Evolutionary conservation across 306 rosid genomes (phyloP).

Genomic region (Rosa rugosa): DNA sequence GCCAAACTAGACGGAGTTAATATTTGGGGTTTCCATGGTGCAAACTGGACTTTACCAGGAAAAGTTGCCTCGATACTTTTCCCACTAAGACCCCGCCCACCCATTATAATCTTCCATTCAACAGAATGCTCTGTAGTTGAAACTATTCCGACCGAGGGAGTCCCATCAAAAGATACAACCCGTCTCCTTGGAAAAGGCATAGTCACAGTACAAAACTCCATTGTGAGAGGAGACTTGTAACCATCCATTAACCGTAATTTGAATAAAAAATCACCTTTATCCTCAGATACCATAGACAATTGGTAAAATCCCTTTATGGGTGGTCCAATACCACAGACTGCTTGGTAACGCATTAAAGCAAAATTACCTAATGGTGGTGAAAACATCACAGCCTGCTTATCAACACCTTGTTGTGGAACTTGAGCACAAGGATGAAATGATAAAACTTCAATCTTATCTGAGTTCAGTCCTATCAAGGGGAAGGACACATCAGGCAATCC

Average conservation of each 20-base stretch:
- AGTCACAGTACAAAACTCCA: conserved; percentile 85
- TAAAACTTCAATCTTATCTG: conserved; percentile 56
- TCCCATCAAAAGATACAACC: conserved; percentile 84
- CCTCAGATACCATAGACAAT: conserved; percentile 97
- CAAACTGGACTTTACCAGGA: conserved; percentile 91
- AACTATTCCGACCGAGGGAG: conserved; percentile 88
- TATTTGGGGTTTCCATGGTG: conserved; percentile 73
- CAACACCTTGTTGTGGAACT: conserved; percentile 80
- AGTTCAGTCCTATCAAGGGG: conserved; percentile 65
- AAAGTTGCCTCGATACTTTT: conserved; percentile 94
- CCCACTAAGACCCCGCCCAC: conserved; percentile 88
- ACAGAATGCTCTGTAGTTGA: conserved; percentile 86
- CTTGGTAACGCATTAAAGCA: conserved; percentile 81
- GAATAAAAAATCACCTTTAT: conserved; percentile 95
- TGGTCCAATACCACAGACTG: conserved; percentile 68
- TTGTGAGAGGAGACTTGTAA: conserved; percentile 77
- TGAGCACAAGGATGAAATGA: conserved; percentile 90
- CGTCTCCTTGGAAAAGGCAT: conserved; percentile 92
- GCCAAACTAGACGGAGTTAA: conserved; percentile 42
- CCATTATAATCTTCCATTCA: conserved; percentile 81
- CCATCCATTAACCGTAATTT: conserved; percentile 88
- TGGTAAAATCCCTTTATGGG: conserved; percentile 91
- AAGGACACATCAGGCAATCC: conserved; percentile 96
- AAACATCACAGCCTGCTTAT: conserved; percentile 87
- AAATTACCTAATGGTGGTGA: conserved; percentile 96